A percentile compares a stretch with the other conserved stretches of the same genome.
Conservation (phyloP, 176 grass and related monocot species). For the Aegilops sharonensis region DNA sequence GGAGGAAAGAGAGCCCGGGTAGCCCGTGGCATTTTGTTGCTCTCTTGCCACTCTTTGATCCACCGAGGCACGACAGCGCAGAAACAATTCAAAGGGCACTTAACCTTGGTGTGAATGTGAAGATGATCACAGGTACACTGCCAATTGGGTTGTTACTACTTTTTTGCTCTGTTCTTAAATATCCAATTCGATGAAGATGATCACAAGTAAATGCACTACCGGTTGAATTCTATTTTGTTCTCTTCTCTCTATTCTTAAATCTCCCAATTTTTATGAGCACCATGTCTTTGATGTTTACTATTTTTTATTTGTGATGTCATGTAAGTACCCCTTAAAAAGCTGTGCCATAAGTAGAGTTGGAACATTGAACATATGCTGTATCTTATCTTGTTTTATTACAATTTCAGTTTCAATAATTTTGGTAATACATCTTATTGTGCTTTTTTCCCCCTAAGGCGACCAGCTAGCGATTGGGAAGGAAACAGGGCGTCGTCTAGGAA, state of each 20-base stretch:
- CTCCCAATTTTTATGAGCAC: not conserved
- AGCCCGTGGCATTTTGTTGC: conserved; percentile 55
- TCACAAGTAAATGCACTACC: conserved; percentile 35
- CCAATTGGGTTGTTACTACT: not conserved
- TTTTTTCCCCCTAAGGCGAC: conserved; percentile 25
- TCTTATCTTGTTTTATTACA: not conserved
- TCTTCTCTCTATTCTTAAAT: not conserved
- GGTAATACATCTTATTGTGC: not conserved
- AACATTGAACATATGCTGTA: too few relatives aligned
- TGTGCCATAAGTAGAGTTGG: too few relatives aligned
- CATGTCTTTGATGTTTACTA: not conserved
- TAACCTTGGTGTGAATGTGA: conserved; percentile 63
- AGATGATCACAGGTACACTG: conserved; percentile 65
- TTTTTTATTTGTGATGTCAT: too few relatives aligned
- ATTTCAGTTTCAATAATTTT: not conserved
- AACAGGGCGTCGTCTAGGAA: conserved; percentile 49
- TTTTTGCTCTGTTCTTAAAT: not conserved
- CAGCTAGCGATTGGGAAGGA: conserved; percentile 56
- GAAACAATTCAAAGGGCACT: conserved; percentile 60
- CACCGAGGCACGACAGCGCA: conserved; percentile 59
- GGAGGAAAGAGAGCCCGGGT: conserved; percentile 54
- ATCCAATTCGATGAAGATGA: conserved; percentile 38
- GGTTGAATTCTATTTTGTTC: not conserved
- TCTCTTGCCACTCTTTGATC: conserved; percentile 61
- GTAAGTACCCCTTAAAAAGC: too few relatives aligned